Percentiles rank a stretch among this genome's conserved stretches.
Evolutionary conservation across 1,284 basidiomycete genomes (phyloP).

Genomic region (Pyrrhoderma noxium): DNA sequence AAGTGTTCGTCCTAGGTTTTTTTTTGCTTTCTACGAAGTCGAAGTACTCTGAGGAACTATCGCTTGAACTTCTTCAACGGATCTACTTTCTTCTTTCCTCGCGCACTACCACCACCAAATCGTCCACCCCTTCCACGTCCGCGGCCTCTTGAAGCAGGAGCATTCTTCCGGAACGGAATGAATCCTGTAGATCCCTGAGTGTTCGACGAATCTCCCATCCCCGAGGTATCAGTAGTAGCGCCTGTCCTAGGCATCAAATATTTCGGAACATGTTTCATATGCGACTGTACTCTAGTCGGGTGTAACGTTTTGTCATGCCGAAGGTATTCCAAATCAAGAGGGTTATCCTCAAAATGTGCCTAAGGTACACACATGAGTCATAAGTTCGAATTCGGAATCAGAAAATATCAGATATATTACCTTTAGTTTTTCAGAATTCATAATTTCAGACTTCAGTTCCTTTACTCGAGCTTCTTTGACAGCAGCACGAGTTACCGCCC

Average conservation of each 20-base stretch:
- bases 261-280: conserved; percentile 94
- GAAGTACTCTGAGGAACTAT: conserved; percentile 17
- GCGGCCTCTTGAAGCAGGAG: conserved; percentile 34
- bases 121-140: conserved; percentile 45
- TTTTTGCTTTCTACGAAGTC: too few species aligned
- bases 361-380: conserved; percentile 27
- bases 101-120: conserved; percentile 28
- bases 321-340: conserved; percentile 86
- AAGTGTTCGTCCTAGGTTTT: too few species aligned
- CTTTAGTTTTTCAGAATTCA: conserved; percentile 96
- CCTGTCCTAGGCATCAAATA: conserved; percentile 87
- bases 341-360: conserved; percentile 98
- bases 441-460: conserved; percentile 89
- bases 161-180: conserved; percentile 64
- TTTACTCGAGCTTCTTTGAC: conserved; percentile 91
- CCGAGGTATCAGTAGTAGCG: conserved; percentile 26
- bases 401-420: too few species aligned
- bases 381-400: neutral
- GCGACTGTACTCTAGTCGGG: conserved; percentile 79
- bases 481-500: conserved; percentile 79
- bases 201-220: conserved; percentile 17
- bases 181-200: conserved; percentile 40
- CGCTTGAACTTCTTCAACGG: conserved; percentile 69
- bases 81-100: conserved; percentile 62
- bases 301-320: conserved; percentile 93